Evolutionary conservation across 176 grass and related monocot genomes (phyloP).

Genomic region (Eragrostis curvula): DNA sequence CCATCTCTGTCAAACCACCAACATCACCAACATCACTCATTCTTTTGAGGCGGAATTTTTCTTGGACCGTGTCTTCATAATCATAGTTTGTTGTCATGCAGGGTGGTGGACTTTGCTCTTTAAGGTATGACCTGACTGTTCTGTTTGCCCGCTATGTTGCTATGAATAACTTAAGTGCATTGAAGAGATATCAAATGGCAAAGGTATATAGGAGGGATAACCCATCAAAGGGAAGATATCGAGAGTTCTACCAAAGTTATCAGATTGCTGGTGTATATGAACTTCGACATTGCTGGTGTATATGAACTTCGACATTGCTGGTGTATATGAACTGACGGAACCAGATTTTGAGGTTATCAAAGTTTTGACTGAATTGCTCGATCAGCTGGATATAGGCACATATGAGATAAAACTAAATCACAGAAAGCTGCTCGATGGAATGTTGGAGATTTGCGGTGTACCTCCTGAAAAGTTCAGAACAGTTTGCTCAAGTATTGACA

Average conservation of each 20-base stretch:
- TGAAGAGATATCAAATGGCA: slow-evolving; percentile 96
- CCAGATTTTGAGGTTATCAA: slow-evolving; percentile 94
- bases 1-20: no score
- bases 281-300: no score
- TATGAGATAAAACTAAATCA: slow-evolving; percentile 97
- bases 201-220: slow-evolving; percentile 99
- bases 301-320: slow-evolving; percentile 98
- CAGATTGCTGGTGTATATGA: no score
- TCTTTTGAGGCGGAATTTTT: no score
- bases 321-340: slow-evolving; percentile 82
- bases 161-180: slow-evolving; percentile 80
- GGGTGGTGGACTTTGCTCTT: slow-evolving; percentile 96
- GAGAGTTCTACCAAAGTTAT: slow-evolving; percentile 98
- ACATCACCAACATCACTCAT: no score
- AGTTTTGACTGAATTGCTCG: slow-evolving; percentile 87
- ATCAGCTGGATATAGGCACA: slow-evolving; percentile 82
- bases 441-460: slow-evolving; percentile 97
- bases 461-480: slow-evolving; percentile 94
- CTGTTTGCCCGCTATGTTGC: slow-evolving; percentile 93
- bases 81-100: slow-evolving; percentile 42
- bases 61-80: background rate
- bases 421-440: slow-evolving; percentile 90
- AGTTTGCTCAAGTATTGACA: slow-evolving; percentile 99
- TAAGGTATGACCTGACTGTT: slow-evolving; percentile 96
- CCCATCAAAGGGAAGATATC: slow-evolving; percentile 89